Evolutionary conservation across 2,329 filamentous ascomycete species (phyloP).

Genomic region (Thielaviopsis punctulata): DNA sequence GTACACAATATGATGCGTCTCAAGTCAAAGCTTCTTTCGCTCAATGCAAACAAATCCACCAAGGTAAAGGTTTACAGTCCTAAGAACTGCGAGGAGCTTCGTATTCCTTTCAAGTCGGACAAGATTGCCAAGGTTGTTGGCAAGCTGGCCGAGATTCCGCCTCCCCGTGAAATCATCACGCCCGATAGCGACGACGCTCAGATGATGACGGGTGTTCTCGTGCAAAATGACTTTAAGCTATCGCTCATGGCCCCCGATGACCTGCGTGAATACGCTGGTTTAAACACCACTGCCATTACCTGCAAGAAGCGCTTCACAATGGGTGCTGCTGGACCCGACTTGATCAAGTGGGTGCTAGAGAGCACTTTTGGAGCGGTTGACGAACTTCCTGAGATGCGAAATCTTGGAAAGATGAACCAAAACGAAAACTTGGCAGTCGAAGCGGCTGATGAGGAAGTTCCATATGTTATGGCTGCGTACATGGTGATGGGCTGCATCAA

Average conservation of each 20-base stretch:
- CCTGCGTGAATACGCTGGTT: slow-evolving; percentile 84
- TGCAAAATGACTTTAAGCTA: slow-evolving; percentile 96
- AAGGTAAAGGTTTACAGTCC: slow-evolving; percentile 90
- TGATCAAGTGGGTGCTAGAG: slow-evolving; percentile 87
- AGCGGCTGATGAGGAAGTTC: slow-evolving; percentile 48
- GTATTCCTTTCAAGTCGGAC: slow-evolving; percentile 88
- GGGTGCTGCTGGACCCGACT: slow-evolving; percentile 71
- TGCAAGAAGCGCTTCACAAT: slow-evolving; percentile 85
- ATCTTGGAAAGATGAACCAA: slow-evolving; percentile 20
- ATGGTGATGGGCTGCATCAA: slow-evolving; percentile 81
- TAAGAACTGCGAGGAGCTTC: slow-evolving; percentile 83
- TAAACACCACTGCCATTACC: slow-evolving; percentile 84
- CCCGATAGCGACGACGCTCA: slow-evolving; percentile 19
- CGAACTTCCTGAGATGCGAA: slow-evolving; percentile 40
- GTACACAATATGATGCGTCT: slow-evolving; percentile 96
- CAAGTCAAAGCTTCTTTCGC: slow-evolving; percentile 84
- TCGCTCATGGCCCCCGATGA: slow-evolving; percentile 95
- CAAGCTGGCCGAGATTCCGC: slow-evolving; percentile 67
- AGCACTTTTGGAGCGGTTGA: slow-evolving; percentile 84
- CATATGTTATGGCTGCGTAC: slow-evolving; percentile 37
- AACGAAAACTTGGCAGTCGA: slow-evolving; percentile 23
- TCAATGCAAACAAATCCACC: slow-evolving; percentile 63
- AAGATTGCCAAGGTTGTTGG: slow-evolving; percentile 95
- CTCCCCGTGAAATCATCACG: slow-evolving; percentile 31
- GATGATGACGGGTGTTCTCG: slow-evolving; percentile 75